These are phyloP conservation scores for Sarcomyxa edulis DNA, from an alignment of 768 basidiomycete species.

Conservation along the genomic window DNA sequence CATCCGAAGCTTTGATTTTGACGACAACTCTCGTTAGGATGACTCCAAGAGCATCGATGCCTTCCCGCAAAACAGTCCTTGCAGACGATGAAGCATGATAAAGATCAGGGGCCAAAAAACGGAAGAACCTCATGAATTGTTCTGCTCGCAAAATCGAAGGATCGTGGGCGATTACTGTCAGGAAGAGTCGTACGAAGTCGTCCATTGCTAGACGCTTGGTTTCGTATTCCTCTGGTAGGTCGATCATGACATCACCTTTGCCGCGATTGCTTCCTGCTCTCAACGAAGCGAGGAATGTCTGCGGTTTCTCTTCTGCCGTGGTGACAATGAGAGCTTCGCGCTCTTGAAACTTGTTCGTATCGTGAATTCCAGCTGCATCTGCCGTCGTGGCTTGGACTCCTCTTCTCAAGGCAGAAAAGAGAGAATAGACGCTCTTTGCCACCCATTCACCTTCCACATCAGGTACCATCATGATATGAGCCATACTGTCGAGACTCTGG, in stretches of 20 bases:
- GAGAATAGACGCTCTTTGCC: slow-evolving; percentile 47
- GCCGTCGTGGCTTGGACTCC: slow-evolving; percentile 31
- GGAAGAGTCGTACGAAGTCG: slow-evolving; percentile 63
- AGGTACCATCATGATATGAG: slow-evolving; percentile 47
- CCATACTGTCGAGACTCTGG: slow-evolving; percentile 61
- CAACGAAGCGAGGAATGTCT: slow-evolving; percentile 57
- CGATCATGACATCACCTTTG: slow-evolving; percentile 34
- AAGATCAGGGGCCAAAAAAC: slow-evolving; percentile 48
- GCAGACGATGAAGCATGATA: slow-evolving; percentile 51
- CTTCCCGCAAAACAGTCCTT: slow-evolving; percentile 55
- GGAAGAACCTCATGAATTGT: slow-evolving; percentile 61
- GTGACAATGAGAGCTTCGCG: slow-evolving; percentile 63
- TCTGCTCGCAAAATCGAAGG: slow-evolving; percentile 61
- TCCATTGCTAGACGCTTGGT: slow-evolving; percentile 51
- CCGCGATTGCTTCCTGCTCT: slow-evolving; percentile 37
- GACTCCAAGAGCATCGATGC: slow-evolving; percentile 59
- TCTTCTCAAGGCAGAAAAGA: slow-evolving; percentile 54
- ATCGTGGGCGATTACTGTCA: slow-evolving; percentile 79
- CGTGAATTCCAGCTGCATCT: slow-evolving; percentile 65
- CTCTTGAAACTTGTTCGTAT: slow-evolving; percentile 59
- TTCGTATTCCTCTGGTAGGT: slow-evolving; percentile 58
- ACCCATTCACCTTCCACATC: slow-evolving; percentile 45
- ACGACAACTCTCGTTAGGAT: slow-evolving; percentile 43
- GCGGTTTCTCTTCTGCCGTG: slow-evolving; percentile 70
- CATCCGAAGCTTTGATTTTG: slow-evolving; percentile 40